These are phyloP conservation scores for Cubamyces sp. DNA, from an alignment of 768 basidiomycete species.

Conservation along the genomic window DNA sequence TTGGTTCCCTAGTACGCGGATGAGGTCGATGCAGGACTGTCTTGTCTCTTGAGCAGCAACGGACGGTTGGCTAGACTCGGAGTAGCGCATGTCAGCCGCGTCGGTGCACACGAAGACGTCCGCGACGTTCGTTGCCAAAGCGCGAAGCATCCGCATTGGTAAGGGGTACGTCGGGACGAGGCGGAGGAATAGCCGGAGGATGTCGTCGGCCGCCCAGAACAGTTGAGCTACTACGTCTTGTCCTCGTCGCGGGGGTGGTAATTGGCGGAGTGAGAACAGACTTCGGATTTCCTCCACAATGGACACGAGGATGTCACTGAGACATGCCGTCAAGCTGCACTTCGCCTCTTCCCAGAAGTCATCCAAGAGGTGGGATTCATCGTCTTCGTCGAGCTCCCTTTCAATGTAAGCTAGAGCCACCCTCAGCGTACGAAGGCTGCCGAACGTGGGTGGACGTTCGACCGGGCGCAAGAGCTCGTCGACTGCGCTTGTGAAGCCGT, in stretches of 20 bases:
- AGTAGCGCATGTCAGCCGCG: slow-evolving; percentile 45
- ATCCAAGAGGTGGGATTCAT: slow-evolving; percentile 58
- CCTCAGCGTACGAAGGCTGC: slow-evolving; percentile 60
- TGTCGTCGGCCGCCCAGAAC: slow-evolving; percentile 56
- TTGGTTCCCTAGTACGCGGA: slow-evolving; percentile 46
- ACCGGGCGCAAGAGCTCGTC: slow-evolving; percentile 59
- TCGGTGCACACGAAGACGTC: slow-evolving; percentile 63
- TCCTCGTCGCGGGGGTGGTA: slow-evolving; percentile 39
- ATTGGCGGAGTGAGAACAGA: slow-evolving; percentile 49
- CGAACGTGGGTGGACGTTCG: slow-evolving; percentile 53
- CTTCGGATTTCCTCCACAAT: slow-evolving; percentile 56
- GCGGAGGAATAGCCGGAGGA: slow-evolving; percentile 52
- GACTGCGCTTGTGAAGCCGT: slow-evolving; percentile 64
- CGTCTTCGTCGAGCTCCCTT: slow-evolving; percentile 56
- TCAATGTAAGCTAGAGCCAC: slow-evolving; percentile 63
- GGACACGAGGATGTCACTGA: slow-evolving; percentile 54
- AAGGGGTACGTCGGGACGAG: slow-evolving; percentile 53
- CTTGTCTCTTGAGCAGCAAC: slow-evolving; percentile 49
- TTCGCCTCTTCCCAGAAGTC: slow-evolving; percentile 63
- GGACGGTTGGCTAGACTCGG: slow-evolving; percentile 43
- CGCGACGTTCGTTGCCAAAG: slow-evolving; percentile 47
- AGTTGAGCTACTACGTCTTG: slow-evolving; percentile 55
- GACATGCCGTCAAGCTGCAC: slow-evolving; percentile 59
- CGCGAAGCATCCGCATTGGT: slow-evolving; percentile 52
- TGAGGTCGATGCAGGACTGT: slow-evolving; percentile 54